Conservation (phyloP, 495 filamentous ascomycete genomes). For the Halenospora varia region DNA sequence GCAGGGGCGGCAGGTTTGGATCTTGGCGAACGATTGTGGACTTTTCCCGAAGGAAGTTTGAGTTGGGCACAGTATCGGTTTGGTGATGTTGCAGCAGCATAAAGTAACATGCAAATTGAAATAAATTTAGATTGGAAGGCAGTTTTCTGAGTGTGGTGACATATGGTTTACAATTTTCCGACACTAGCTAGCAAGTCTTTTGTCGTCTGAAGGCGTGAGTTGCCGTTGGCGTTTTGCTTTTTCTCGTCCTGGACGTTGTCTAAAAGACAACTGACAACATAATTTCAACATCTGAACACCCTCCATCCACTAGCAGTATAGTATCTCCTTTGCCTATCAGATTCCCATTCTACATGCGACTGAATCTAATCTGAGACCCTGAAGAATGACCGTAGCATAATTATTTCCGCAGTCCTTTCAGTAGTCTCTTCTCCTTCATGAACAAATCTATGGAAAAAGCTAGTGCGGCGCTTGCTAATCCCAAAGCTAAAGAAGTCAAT, state of each 20-base stretch:
- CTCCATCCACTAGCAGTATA: too few species aligned
- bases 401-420: too few species aligned
- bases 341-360: too few species aligned
- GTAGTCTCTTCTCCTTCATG: too few species aligned
- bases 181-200: neutral
- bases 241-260: neutral
- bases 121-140: neutral
- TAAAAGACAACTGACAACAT: too few species aligned
- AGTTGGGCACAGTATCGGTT: constrained; percentile 79
- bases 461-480: too few species aligned
- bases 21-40: constrained; percentile 59
- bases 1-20: constrained; percentile 68
- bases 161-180: neutral
- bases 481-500: too few species aligned
- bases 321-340: too few species aligned
- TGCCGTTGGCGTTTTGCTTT: neutral
- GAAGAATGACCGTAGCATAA: too few species aligned
- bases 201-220: neutral
- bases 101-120: neutral
- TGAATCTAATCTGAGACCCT: too few species aligned
- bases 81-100: constrained; percentile 32
- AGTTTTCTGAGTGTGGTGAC: neutral
- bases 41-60: constrained; percentile 60
- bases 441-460: too few species aligned
- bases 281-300: too few species aligned